phyloP scores from a whole-genome alignment of 495 filamentous ascomycete species.

The Penicillium riverlandense region DNA sequence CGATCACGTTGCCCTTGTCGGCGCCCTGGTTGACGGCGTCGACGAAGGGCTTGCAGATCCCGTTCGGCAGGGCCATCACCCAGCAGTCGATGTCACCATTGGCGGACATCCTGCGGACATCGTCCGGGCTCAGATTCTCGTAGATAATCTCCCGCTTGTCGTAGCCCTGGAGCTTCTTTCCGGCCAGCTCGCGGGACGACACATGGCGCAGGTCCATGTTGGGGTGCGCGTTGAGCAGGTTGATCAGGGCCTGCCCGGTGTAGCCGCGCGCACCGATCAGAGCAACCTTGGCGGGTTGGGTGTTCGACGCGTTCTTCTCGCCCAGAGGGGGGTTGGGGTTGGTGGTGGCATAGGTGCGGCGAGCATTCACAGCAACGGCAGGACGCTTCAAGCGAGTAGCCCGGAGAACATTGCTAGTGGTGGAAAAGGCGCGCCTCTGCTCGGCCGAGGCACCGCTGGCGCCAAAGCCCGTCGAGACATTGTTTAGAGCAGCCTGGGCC shows the following conservation, averaged over 20 bases:
- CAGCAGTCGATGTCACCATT: conserved; percentile 93
- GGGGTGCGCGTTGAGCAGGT: conserved; percentile 83
- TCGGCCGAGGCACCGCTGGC: conserved; percentile 41
- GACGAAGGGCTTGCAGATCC: conserved; percentile 93
- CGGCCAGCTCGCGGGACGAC: conserved; percentile 87
- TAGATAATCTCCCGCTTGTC: conserved; percentile 90
- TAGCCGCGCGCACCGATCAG: conserved; percentile 95
- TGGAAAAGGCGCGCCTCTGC: conserved; percentile 61
- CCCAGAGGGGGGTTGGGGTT: conserved; percentile 98
- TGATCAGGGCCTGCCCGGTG: conserved; percentile 89
- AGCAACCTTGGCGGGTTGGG: conserved; percentile 72
- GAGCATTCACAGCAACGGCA: conserved; percentile 17
- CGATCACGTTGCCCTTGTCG: conserved; percentile 68
- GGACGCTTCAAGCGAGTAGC: conserved; percentile 24
- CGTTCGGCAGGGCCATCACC: conserved; percentile 97
- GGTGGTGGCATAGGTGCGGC: conserved; percentile 58
- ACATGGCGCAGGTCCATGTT: conserved; percentile 91
- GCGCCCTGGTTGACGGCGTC: conserved; percentile 77
- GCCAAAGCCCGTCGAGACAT: conserved; percentile 44
- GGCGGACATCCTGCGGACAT: conserved; percentile 84
- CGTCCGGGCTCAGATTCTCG: conserved; percentile 83
- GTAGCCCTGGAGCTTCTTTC: conserved; percentile 86
- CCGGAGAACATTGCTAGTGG: conserved; percentile 39
- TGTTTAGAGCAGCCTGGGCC: conserved; percentile 51
- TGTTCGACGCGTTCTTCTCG: conserved; percentile 80